Percentiles rank a stretch among this genome's conserved stretches.
phyloP scores from a whole-genome alignment of 2,329 filamentous ascomycete species.

The Calonectria crousiana region DNA sequence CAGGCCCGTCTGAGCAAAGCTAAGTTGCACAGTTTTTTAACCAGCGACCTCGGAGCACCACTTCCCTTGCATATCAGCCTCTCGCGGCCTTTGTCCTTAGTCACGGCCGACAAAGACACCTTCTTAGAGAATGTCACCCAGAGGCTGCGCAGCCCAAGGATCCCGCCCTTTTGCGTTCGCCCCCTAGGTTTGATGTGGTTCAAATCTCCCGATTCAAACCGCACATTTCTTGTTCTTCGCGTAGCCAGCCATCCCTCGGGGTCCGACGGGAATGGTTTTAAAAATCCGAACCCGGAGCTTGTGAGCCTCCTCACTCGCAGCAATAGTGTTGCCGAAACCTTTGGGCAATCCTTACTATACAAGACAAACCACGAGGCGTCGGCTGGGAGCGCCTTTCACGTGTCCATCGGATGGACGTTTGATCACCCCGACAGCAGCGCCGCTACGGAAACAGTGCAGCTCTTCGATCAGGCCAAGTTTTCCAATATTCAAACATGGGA shows the following conservation, averaged over 20 bases:
- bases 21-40: constrained; percentile 76
- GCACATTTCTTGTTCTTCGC: constrained; percentile 87
- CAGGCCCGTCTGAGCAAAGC: constrained; percentile 48
- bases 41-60: constrained; percentile 81
- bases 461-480: constrained; percentile 42
- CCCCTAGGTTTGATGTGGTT: constrained; percentile 61
- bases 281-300: constrained; percentile 64
- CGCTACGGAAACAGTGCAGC: constrained; percentile 40
- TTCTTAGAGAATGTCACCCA: constrained; percentile 72
- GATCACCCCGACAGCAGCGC: constrained; percentile 60
- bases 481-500: constrained; percentile 54
- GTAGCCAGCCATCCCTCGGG: constrained; percentile 53
- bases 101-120: constrained; percentile 75
- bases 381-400: constrained; percentile 74
- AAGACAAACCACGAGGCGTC: constrained; percentile 43
- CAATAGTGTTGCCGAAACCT: constrained; percentile 79
- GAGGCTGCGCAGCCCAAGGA: constrained; percentile 50
- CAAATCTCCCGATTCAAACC: constrained; percentile 68
- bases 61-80: constrained; percentile 92
- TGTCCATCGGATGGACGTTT: constrained; percentile 90
- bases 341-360: constrained; percentile 81
- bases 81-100: constrained; percentile 82
- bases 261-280: constrained; percentile 29
- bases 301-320: constrained; percentile 73
- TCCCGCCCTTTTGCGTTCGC: constrained; percentile 52